A percentile compares a stretch with the other conserved stretches of the same genome.
Evolutionary conservation across 176 grass and related monocot species (phyloP).

Genomic region (Oryza punctata): DNA sequence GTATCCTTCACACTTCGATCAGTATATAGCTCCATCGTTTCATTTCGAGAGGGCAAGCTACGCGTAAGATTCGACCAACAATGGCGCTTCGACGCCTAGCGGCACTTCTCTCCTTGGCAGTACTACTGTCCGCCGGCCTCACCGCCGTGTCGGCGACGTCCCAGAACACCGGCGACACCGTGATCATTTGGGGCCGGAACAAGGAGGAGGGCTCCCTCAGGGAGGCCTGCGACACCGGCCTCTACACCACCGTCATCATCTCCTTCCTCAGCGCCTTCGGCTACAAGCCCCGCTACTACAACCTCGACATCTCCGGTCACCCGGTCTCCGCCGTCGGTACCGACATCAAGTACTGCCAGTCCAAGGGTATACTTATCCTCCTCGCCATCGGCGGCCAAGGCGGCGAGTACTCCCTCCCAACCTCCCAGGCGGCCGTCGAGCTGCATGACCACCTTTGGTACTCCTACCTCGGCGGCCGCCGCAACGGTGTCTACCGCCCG

Average conservation of each 20-base stretch:
- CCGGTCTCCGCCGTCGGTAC: background rate
- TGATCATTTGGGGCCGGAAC: constrained; percentile 21
- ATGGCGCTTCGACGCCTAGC: background rate
- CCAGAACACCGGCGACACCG: background rate
- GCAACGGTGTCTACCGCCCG: constrained; percentile 8
- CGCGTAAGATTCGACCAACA: background rate
- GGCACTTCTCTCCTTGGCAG: background rate
- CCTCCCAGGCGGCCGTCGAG: background rate
- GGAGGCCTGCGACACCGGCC: constrained; percentile 2
- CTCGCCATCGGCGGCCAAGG: constrained; percentile 30
- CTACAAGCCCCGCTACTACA: background rate
- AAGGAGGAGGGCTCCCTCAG: constrained; percentile 14
- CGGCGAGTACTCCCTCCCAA: constrained; percentile 13
- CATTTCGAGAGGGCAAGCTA: too few species aligned
- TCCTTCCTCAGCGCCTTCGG: constrained; percentile 16
- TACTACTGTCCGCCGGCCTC: background rate
- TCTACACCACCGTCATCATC: constrained; percentile 9
- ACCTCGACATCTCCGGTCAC: constrained; percentile 1
- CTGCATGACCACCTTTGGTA: constrained; percentile 30
- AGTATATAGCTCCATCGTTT: background rate
- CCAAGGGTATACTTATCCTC: background rate
- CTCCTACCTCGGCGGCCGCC: constrained; percentile 9
- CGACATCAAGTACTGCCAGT: constrained; percentile 45
- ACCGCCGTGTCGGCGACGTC: background rate
- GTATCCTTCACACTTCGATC: background rate